Percentiles rank a stretch among this genome's conserved stretches.
Evolutionary conservation across 257 asterid species (phyloP).

Genomic region (Echites panduratus): DNA sequence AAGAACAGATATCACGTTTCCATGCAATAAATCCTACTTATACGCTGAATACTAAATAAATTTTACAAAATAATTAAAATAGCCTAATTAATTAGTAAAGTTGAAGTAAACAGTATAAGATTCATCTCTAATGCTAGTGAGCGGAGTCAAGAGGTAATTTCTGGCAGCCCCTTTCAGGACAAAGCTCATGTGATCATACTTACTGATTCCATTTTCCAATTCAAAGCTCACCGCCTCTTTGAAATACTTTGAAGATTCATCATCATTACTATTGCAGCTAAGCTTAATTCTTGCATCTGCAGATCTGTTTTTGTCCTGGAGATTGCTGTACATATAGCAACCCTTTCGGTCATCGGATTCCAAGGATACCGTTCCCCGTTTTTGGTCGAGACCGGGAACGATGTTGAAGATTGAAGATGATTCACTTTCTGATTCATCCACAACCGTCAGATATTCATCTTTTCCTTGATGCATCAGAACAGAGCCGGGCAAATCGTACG

Average conservation of each 20-base stretch:
- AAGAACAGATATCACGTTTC: too few species aligned
- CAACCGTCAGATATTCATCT: slow-evolving; percentile 33
- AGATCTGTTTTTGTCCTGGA: slow-evolving; percentile 7
- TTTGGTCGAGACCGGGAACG: slow-evolving; percentile 47
- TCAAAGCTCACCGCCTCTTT: slow-evolving; percentile 49
- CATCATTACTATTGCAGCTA: slow-evolving; percentile 25
- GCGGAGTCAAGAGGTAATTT: slow-evolving; percentile 55
- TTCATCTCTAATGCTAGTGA: slow-evolving; percentile 72
- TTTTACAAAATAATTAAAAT: too few species aligned
- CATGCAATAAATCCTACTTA: too few species aligned
- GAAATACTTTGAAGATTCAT: slow-evolving; percentile 22
- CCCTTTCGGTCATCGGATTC: slow-evolving; percentile 46
- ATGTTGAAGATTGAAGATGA: slow-evolving; percentile 34
- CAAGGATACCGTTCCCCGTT: slow-evolving; percentile 39
- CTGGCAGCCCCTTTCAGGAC: slow-evolving; percentile 56
- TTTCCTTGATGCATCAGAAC: slow-evolving; percentile 33
- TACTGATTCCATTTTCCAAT: slow-evolving; percentile 42
- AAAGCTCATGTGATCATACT: slow-evolving; percentile 75
- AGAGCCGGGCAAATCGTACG: slow-evolving; percentile 61
- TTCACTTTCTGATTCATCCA: slow-evolving; percentile 17
- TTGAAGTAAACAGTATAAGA: slow-evolving; percentile 77
- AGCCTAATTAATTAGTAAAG: neutral
- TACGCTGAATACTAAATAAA: too few species aligned
- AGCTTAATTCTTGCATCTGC: slow-evolving; percentile 36
- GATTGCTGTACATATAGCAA: slow-evolving; percentile 41